Evolutionary conservation across 257 asterid genomes (phyloP).

Genomic region (Gentiana macrophylla): DNA sequence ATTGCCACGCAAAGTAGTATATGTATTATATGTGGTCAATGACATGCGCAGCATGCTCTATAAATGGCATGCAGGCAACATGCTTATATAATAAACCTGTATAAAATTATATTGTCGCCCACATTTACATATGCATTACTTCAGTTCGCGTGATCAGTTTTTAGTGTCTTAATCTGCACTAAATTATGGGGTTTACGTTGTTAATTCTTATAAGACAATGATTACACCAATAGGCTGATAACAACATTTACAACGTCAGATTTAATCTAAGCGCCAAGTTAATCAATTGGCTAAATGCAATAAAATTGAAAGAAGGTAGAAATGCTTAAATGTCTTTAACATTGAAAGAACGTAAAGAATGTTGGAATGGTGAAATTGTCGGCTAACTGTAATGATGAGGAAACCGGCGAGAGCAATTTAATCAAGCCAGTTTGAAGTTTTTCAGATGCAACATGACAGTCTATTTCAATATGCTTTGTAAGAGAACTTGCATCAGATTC

Average conservation of each 20-base stretch:
- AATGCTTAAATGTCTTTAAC: background rate
- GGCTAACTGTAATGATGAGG: too few species aligned
- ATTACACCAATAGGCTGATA: background rate
- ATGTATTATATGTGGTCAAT: conserved; percentile 1
- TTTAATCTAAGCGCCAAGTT: too few species aligned
- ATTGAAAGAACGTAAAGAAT: too few species aligned
- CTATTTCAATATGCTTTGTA: too few species aligned
- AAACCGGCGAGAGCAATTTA: too few species aligned
- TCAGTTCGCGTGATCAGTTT: conserved; percentile 16
- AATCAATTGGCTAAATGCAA: background rate
- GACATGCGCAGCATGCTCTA: background rate
- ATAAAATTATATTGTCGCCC: conserved; percentile 5
- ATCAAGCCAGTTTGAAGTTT: too few species aligned
- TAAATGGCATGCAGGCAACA: conserved; percentile 4
- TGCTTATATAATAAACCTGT: conserved; percentile 1
- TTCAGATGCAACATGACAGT: too few species aligned
- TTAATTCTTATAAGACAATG: conserved; percentile 1
- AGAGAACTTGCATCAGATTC: too few species aligned
- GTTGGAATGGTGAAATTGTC: too few species aligned
- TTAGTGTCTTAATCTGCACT: conserved; percentile 5
- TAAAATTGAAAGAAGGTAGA: background rate
- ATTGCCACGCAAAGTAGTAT: too few species aligned
- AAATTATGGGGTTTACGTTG: background rate
- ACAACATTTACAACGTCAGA: too few species aligned
- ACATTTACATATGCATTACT: conserved; percentile 14